phyloP scores from a whole-genome alignment of 1,284 basidiomycete genomes.

The Pseudozyma hubeiensis region DNA sequence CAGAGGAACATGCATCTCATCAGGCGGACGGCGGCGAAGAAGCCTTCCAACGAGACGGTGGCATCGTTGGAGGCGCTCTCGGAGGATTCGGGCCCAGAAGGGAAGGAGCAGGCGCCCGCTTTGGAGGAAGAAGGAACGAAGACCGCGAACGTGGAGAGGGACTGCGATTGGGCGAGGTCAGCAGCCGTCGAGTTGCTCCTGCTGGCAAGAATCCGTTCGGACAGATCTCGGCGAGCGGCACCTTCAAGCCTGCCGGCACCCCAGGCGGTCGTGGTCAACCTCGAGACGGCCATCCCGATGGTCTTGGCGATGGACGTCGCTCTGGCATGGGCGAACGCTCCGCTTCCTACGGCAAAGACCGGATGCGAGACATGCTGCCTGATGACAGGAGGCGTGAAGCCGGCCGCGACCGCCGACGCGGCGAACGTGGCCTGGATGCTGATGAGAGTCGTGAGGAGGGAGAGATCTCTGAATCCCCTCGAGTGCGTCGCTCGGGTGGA shows the following conservation, averaged over 20 bases:
- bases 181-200: constrained; percentile 37
- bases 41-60: constrained; percentile 17
- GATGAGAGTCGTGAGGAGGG: constrained; percentile 51
- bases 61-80: constrained; percentile 48
- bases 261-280: constrained; percentile 26
- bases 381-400: constrained; percentile 43
- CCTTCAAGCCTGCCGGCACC: constrained; percentile 60
- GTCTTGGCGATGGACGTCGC: constrained; percentile 31
- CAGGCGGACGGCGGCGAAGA: constrained; percentile 23
- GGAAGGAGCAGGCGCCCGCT: constrained; percentile 47
- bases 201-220: constrained; percentile 64
- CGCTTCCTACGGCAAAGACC: constrained; percentile 45
- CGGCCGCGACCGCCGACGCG: constrained; percentile 32
- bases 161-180: constrained; percentile 38
- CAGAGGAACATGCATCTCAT: constrained; percentile 24
- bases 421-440: constrained; percentile 36
- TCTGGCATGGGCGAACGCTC: constrained; percentile 47
- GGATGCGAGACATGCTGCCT: constrained; percentile 42
- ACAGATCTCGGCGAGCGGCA: constrained; percentile 59
- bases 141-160: constrained; percentile 49
- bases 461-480: constrained; percentile 51
- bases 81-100: constrained; percentile 47
- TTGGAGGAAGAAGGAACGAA: constrained; percentile 47
- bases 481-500: constrained; percentile 46
- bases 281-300: constrained; percentile 29